Evolutionary conservation across 768 basidiomycete genomes (phyloP), one percentile per base, ranked within the genome.

Genomic region (Amanita rubescens): DNA sequence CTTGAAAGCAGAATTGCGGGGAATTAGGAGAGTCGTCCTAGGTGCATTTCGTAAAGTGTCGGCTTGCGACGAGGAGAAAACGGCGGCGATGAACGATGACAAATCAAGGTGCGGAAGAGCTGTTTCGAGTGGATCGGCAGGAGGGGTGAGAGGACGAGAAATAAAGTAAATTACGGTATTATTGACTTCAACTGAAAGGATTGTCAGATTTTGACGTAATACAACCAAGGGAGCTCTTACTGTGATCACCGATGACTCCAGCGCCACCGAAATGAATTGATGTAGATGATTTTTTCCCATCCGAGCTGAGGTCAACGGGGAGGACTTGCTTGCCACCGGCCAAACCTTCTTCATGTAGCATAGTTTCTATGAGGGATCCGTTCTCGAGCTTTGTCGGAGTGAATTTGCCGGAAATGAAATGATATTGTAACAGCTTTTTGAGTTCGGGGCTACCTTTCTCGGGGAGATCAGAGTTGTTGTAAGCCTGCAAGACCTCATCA

Each of bases 151-250:
- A 1, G 94, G 85, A 24, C 82, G 79, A 3, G 93, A 87, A 42
- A 98, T 69, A 60, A 97, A 87, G 69, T 98, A 99, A 56, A 99
- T 85, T 58, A 94, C 64, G 6, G 85, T 85, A 49, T 87, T 86
- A 51, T 90, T 80, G 53, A 85, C 71, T 57, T 82, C 72, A 57
- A 92, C 90, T 92, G 62, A 19, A 49, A 44, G 22, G 44, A 59
- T 30, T 53, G 53, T 61, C 49, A 62, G 33, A 20, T 10, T n/a
- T 27, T 38, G 11, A 32, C 48, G 3, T 14, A 5, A 32, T 17
- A 30, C 49, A 25, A 37, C 32, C 30, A 48, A 39, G 39, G 9
- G 34, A 44, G 22, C 51, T 67, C 85, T 67, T 66, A 94, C 94
- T 75, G 54, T 80, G 82, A 24, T 87, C 83, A 22, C 85, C 87